Conservation (phyloP, 345 rosid species). For the Citrus australasica region DNA sequence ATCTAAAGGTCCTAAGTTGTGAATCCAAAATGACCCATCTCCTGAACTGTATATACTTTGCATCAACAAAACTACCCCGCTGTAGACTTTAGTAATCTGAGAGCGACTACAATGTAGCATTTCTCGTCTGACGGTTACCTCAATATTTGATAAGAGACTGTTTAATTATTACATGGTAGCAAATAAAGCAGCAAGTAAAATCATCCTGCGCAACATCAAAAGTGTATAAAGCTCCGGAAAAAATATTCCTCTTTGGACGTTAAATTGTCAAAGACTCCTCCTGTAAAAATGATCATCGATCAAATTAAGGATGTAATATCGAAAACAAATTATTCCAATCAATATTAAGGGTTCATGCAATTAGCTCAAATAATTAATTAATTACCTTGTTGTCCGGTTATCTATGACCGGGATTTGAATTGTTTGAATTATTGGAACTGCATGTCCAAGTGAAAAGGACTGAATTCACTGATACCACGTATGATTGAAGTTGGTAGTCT, state of each 20-base stretch:
- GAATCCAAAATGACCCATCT: slow-evolving; percentile 57
- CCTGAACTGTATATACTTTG: slow-evolving; percentile 38
- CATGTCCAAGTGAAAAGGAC: slow-evolving; percentile 38
- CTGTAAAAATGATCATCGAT: slow-evolving; percentile 14
- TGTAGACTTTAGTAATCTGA: too few species aligned
- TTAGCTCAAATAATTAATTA: not conserved
- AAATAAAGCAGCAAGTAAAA: slow-evolving; percentile 29
- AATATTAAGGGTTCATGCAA: not conserved
- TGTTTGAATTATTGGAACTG: slow-evolving; percentile 41
- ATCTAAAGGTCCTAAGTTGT: slow-evolving; percentile 61
- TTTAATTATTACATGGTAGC: slow-evolving; percentile 21
- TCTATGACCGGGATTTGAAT: slow-evolving; percentile 33
- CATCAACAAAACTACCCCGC: not conserved
- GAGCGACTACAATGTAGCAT: too few species aligned
- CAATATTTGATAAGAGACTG: not conserved
- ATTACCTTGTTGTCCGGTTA: slow-evolving; percentile 33
- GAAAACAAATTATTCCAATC: not conserved
- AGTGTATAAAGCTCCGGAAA: slow-evolving; percentile 38
- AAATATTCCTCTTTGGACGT: slow-evolving; percentile 41
- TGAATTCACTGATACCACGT: slow-evolving; percentile 17
- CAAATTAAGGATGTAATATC: not conserved
- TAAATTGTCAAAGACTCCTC: slow-evolving; percentile 25
- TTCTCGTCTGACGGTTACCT: too few species aligned
- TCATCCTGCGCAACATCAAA: slow-evolving; percentile 56
- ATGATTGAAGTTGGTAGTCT: slow-evolving; percentile 5